A percentile compares a stretch with the other conserved stretches of the same genome.
Evolutionary conservation across 2,329 filamentous ascomycete genomes (phyloP).

Genomic region (Trichoderma koningii): DNA sequence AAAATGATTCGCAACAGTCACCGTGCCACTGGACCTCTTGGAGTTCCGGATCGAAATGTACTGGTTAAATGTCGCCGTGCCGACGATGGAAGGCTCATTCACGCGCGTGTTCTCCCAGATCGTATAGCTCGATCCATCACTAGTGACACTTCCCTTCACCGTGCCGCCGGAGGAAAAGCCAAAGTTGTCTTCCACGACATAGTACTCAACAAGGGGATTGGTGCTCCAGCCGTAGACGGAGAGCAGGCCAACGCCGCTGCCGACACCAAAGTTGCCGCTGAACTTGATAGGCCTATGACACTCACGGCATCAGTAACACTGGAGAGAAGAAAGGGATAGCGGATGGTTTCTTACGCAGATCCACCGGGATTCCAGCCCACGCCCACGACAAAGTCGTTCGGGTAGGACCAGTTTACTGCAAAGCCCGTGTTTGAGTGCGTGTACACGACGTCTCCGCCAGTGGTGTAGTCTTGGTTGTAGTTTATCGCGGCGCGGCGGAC

Average conservation of each 20-base stretch:
- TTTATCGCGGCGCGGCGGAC: constrained; percentile 26
- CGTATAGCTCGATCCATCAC: constrained; percentile 44
- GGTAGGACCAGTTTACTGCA: constrained; percentile 28
- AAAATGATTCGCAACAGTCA: constrained; percentile 53
- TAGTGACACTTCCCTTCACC: constrained; percentile 40
- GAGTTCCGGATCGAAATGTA: constrained; percentile 37
- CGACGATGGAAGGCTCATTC: constrained; percentile 51
- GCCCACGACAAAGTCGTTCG: constrained; percentile 30
- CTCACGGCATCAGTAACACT: not conserved
- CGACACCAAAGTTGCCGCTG: constrained; percentile 16
- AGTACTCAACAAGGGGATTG: constrained; percentile 43
- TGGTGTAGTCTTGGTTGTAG: constrained; percentile 31
- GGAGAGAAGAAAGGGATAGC: not conserved
- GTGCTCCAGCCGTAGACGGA: constrained; percentile 45
- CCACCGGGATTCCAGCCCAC: constrained; percentile 28
- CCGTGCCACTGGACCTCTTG: constrained; percentile 37
- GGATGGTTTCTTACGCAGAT: not conserved
- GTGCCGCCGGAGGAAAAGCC: constrained; percentile 42
- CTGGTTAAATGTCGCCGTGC: constrained; percentile 54
- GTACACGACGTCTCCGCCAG: constrained; percentile 29
- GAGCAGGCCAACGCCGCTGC: constrained; percentile 42
- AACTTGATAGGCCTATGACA: constrained; percentile 9
- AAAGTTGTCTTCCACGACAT: constrained; percentile 44
- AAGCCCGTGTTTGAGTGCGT: constrained; percentile 27
- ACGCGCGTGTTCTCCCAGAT: constrained; percentile 41